Base-by-base conservation (phyloP, 768 basidiomycete genomes). In the Agaricus sinodeliciosus region DNA sequence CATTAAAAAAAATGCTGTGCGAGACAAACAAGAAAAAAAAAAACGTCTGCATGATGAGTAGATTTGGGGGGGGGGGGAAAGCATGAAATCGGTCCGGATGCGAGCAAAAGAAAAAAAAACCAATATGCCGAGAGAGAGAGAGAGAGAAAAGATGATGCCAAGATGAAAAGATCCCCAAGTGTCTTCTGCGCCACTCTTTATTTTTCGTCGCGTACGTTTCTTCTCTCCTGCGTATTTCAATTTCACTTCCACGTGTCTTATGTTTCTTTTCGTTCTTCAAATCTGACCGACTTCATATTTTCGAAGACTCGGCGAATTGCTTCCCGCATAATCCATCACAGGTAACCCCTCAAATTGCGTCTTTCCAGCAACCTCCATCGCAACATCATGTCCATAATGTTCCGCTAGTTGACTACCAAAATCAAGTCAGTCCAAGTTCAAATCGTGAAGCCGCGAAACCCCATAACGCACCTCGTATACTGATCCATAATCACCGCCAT, bases 401-500 rank as follows among this genome's bases (percentile, higher is more conserved):
- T 55, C 54, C 36, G 54, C 53, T 6, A 58, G 19, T 55, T 45
- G 39, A 26, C 49, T 47, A 47, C 13, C 40, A 49, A 22, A 22
- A 22, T 35, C 34, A 11, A n/a, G 40, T 9, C 34, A 50, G 7
- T 8, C 9, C 49, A 2, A 9, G 19, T n/a, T n/a, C n/a, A n/a
- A n/a, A n/a, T n/a, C n/a, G n/a, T n/a, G n/a, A n/a, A n/a, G n/a
- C n/a, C n/a, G n/a, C n/a, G n/a, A n/a, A n/a, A n/a, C n/a, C n/a
- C n/a, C n/a, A n/a, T n/a, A n/a, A 71, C 76, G 28, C 57, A 89
- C 87, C 74, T 84, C 16, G 86, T 87, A 63, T 89, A 90, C 54
- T 85, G 83, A 57, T 92, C 89, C 85, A 90, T 84, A 64, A 92
- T 88, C 48, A 87, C 76, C 3, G 84, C 85, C 84, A 90, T 87